These are phyloP conservation scores for Tetrahymena elliotti DNA, from an alignment of 73 alveolate genomes.

Conservation along the genomic window DNA sequence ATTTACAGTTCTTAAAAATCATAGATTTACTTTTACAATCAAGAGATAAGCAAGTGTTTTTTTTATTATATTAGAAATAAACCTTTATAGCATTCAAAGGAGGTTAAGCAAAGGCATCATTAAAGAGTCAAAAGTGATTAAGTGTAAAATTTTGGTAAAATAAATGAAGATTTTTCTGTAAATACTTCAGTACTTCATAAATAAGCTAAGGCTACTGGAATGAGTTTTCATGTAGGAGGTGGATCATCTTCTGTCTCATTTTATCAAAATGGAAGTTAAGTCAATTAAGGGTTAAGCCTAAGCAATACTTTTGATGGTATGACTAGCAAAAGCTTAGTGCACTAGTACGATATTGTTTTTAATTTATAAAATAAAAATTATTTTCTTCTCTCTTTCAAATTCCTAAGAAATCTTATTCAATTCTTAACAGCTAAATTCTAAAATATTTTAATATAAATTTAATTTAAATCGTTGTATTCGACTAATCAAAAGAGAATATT, in stretches of 20 bases:
- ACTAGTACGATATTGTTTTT: background rate
- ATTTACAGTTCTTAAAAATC: background rate
- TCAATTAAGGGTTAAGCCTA: background rate
- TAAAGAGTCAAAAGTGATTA: background rate
- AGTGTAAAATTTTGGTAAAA: background rate
- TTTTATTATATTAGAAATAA: background rate
- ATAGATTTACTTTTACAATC: background rate
- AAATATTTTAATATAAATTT: too few species aligned
- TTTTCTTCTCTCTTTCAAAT: background rate
- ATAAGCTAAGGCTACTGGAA: background rate
- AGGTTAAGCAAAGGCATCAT: background rate
- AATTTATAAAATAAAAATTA: background rate
- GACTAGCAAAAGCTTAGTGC: background rate
- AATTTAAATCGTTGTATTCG: too few species aligned
- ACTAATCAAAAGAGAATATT: too few species aligned
- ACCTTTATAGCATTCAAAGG: background rate
- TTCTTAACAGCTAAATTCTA: too few species aligned
- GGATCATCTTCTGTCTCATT: background rate
- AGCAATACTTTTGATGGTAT: background rate
- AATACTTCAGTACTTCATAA: background rate
- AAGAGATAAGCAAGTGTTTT: background rate
- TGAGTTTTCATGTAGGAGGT: background rate
- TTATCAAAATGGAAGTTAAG: background rate
- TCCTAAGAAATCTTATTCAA: too few species aligned
- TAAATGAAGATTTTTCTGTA: background rate